phyloP scores from a whole-genome alignment of 345 rosid genomes.

The Microthlaspi erraticum region DNA sequence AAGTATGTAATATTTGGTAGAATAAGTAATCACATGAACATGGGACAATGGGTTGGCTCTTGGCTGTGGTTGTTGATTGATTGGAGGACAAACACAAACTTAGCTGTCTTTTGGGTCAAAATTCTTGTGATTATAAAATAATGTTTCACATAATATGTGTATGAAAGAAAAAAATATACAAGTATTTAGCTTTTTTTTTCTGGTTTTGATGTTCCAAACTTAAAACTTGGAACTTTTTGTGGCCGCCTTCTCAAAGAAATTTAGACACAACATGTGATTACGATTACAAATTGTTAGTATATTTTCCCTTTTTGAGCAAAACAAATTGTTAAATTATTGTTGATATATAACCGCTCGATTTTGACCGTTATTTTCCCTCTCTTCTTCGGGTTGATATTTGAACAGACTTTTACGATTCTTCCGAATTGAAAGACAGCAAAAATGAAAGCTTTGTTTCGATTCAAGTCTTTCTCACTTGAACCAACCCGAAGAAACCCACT shows the following conservation, averaged over 20 bases:
- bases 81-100: constrained; percentile 32
- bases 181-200: no score
- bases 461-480: constrained; percentile 17
- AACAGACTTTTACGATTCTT: constrained; percentile 7
- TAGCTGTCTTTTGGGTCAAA: constrained; percentile 39
- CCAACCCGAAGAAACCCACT: constrained; percentile 13
- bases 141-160: no score
- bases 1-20: constrained; percentile 17
- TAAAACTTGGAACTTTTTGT: no score
- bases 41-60: constrained; percentile 26
- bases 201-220: no score
- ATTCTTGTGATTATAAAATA: not conserved
- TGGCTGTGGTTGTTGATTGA: constrained; percentile 36
- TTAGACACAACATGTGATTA: not conserved
- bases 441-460: constrained; percentile 43
- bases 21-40: constrained; percentile 33
- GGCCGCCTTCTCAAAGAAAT: not conserved
- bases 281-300: no score
- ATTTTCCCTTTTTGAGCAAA: no score
- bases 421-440: not conserved
- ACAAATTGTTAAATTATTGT: not conserved
- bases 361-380: constrained; percentile 32
- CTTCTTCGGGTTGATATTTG: not conserved
- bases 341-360: not conserved
- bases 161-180: no score